phyloP scores from a whole-genome alignment of 78 protist genomes.

The Emiliania huxleyi region DNA sequence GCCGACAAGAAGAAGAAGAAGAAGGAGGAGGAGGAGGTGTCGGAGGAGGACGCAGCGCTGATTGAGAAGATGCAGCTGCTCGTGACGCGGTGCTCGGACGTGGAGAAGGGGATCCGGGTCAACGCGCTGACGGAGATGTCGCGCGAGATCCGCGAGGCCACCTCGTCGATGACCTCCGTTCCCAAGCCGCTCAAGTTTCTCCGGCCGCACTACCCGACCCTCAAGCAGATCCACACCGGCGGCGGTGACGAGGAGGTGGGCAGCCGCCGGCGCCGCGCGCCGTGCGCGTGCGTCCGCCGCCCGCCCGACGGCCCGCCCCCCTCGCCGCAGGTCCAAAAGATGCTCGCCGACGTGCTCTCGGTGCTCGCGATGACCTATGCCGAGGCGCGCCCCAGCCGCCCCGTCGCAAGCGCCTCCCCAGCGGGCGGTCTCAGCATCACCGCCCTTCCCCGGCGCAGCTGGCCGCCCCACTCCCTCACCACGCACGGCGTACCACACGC shows the following conservation, averaged over 20 bases:
- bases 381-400: no score
- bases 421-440: no score
- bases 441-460: no score
- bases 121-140: constrained; percentile 56
- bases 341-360: constrained; percentile 85
- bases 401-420: no score
- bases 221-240: not conserved
- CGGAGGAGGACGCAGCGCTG: constrained; percentile 59
- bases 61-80: constrained; percentile 46
- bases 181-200: constrained; percentile 98
- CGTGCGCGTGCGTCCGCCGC: no score
- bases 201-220: constrained; percentile 72
- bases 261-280: no score
- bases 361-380: constrained; percentile 89
- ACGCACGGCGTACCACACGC: no score
- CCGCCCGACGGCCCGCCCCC: no score
- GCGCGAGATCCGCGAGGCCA: constrained; percentile 74
- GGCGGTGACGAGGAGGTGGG: not conserved
- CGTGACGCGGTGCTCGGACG: constrained; percentile 37
- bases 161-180: constrained; percentile 92
- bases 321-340: not conserved
- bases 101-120: not conserved
- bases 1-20: not conserved
- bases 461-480: no score
- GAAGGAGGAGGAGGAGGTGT: constrained; percentile 15